Base-by-base conservation (phyloP, 139 green algal species). In the Mesostigma viride region DNA sequence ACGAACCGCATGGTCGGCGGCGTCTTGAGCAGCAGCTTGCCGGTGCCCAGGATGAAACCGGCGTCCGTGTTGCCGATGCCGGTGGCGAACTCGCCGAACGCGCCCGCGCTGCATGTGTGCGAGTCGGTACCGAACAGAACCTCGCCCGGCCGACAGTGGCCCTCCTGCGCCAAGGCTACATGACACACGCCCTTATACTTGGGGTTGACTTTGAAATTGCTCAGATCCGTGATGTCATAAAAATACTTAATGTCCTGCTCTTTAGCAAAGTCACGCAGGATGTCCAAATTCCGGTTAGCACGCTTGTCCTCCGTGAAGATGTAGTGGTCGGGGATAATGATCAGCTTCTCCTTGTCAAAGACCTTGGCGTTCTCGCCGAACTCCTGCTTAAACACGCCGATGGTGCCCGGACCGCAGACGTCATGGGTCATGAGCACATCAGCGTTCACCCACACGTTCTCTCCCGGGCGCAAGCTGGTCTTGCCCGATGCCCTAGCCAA, bases 191-290 rank as follows among this genome's bases (percentile, higher is more conserved):
- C 90, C 83, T 96, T 96, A 83, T 96, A 96, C 71, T 96, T 81
- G 8, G 91, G 91, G 83, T 97, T 96, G 35, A 45, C 70, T 31
- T 81, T 79, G 81, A 96, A 96, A 79, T 96, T 79, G 66, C 58
- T 73, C 44, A 84, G 77, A 76, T 96, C 83, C 20, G 70, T 83
- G 77, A 96, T 96, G 80, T 97, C 90, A 64, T 96, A 96, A 56
- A 96, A 96, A 79, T 96, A 91, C 79, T 96, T 96, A 78, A 96
- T 96, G 69, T 84, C 76, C 73, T 96, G 94, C 78, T 89, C 85
- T 20, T 76, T 3, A 0, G 79, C 86, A 74, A 90, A 87, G 2
- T 94, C 85, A 24, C 84, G 67, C 24, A 96, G 76, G 75, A 96
- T 95, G 72, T 96, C 90, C 56, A 97, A 91, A 66, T 96, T 96